These are phyloP conservation scores for Lentinula aciculospora DNA, from an alignment of 768 basidiomycete genomes.

Conservation along the genomic window DNA sequence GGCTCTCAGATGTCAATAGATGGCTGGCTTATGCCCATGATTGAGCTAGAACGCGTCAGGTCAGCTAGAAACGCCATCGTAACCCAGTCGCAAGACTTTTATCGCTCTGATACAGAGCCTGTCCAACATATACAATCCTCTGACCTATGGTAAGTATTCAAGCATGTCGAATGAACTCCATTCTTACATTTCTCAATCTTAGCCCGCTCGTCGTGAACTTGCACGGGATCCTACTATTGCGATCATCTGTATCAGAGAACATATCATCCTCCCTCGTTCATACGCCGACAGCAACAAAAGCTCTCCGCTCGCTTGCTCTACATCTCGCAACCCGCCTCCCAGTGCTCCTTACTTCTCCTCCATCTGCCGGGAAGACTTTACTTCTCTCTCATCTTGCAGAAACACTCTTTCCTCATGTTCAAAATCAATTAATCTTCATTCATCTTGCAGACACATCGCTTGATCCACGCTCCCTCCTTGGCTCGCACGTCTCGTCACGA, in stretches of 20 bases:
- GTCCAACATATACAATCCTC: constrained; percentile 29
- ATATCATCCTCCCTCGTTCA: constrained; percentile 42
- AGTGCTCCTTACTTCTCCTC: constrained; percentile 75
- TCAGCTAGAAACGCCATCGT: constrained; percentile 42
- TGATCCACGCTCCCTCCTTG: constrained; percentile 88
- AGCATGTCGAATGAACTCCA: neutral
- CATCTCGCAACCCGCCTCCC: constrained; percentile 68
- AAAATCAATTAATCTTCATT: constrained; percentile 74
- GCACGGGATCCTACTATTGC: constrained; percentile 62
- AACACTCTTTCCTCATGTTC: constrained; percentile 49
- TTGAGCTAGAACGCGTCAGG: constrained; percentile 60
- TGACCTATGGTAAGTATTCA: constrained; percentile 50
- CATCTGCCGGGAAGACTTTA: constrained; percentile 86
- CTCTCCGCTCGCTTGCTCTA: constrained; percentile 59
- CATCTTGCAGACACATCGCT: constrained; percentile 94
- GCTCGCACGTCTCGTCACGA: constrained; percentile 87
- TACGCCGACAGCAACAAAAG: constrained; percentile 53
- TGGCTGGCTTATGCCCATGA: constrained; percentile 76
- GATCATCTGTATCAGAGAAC: constrained; percentile 24
- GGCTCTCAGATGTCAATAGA: constrained; percentile 47
- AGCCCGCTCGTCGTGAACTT: constrained; percentile 59
- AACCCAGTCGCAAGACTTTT: constrained; percentile 38
- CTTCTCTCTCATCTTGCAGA: constrained; percentile 73
- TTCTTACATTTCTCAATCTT: constrained; percentile 12
- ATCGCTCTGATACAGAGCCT: constrained; percentile 31